Conservation (phyloP, 345 rosid species). For the Viola odorata region DNA sequence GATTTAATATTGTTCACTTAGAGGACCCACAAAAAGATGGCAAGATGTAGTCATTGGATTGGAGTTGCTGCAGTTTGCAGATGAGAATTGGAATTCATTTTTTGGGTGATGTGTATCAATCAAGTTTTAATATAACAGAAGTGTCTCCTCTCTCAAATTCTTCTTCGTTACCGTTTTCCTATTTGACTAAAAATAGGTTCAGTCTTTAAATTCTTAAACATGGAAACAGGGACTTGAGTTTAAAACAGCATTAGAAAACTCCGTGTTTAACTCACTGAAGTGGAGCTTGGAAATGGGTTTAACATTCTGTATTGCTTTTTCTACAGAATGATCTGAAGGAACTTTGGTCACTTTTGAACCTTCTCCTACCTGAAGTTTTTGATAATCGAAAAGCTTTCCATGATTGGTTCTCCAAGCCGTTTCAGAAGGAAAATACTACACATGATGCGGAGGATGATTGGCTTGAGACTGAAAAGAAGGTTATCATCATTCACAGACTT, state of each 20-base stretch:
- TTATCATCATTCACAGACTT: conserved; percentile 94
- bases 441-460: conserved; percentile 97
- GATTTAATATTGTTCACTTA: too few relatives aligned
- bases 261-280: too few relatives aligned
- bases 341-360: conserved; percentile 97
- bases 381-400: conserved; percentile 99
- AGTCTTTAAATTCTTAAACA: not conserved
- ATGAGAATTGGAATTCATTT: not conserved
- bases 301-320: not conserved
- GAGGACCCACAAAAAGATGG: not conserved
- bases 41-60: conserved; percentile 1
- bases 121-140: not conserved
- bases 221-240: not conserved
- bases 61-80: not conserved
- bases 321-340: conserved; percentile 98
- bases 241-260: too few relatives aligned
- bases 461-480: conserved; percentile 99
- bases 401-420: conserved; percentile 99
- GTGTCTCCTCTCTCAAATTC: too few relatives aligned
- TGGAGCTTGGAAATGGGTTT: conserved; percentile 2
- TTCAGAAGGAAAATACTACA: conserved; percentile 75
- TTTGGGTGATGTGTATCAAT: not conserved
- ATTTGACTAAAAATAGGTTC: too few relatives aligned
- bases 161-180: too few relatives aligned
- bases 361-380: conserved; percentile 98